phyloP scores from a whole-genome alignment of 768 basidiomycete species.

The Mycena belliarum region DNA sequence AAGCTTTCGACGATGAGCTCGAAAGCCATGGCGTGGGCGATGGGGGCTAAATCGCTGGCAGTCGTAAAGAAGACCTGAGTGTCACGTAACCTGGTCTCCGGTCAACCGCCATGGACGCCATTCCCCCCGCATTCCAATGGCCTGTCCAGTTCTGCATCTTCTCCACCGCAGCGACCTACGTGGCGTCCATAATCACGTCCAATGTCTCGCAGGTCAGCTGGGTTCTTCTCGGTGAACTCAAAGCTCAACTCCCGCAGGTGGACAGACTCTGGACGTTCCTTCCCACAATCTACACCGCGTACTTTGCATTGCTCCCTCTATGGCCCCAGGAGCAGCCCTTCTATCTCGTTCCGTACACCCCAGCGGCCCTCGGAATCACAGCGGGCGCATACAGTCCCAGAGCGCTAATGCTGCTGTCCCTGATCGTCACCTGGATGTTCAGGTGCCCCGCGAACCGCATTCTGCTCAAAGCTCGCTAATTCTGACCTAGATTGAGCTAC shows the following conservation, averaged over 20 bases:
- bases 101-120: not conserved
- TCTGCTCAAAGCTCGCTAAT: constrained; percentile 12
- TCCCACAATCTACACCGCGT: constrained; percentile 80
- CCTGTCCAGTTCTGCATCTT: constrained; percentile 63
- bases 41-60: no score
- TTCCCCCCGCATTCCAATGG: constrained; percentile 50
- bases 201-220: constrained; percentile 73
- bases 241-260: constrained; percentile 29
- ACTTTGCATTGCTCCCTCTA: constrained; percentile 77
- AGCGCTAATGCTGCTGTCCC: constrained; percentile 70
- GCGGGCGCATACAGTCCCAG: constrained; percentile 64
- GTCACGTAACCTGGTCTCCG: no score
- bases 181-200: constrained; percentile 65
- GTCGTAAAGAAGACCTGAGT: no score
- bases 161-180: constrained; percentile 48
- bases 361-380: constrained; percentile 43
- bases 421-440: constrained; percentile 70
- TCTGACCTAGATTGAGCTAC: constrained; percentile 49
- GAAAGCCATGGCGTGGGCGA: no score
- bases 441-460: constrained; percentile 36
- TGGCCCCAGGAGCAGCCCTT: constrained; percentile 44
- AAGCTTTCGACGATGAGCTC: no score
- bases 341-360: constrained; percentile 56
- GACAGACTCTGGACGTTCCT: constrained; percentile 82
- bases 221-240: no score